Evolutionary conservation across 495 filamentous ascomycete genomes (phyloP).

Genomic region (Penicillium herquei): DNA sequence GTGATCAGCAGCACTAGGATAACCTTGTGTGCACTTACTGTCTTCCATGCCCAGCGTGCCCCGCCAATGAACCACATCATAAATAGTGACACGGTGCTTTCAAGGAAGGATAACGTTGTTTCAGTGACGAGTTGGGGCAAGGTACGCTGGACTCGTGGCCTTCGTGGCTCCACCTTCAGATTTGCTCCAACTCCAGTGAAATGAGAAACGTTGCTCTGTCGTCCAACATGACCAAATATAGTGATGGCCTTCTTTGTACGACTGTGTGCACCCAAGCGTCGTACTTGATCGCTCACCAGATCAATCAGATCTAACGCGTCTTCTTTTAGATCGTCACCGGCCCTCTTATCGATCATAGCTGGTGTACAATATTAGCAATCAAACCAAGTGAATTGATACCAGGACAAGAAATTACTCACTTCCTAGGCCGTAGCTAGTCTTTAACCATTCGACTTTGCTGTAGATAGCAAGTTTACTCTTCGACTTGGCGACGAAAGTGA

Average conservation of each 20-base stretch:
- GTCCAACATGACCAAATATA: slow-evolving; percentile 84
- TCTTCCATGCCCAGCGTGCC: slow-evolving; percentile 62
- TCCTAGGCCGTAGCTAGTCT: slow-evolving; percentile 61
- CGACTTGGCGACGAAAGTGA: slow-evolving; percentile 88
- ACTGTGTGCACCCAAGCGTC: slow-evolving; percentile 71
- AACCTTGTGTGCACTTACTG: slow-evolving; percentile 70
- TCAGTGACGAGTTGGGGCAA: slow-evolving; percentile 69
- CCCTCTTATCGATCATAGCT: slow-evolving; percentile 75
- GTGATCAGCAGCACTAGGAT: slow-evolving; percentile 65
- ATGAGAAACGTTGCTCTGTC: slow-evolving; percentile 63
- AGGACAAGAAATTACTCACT: slow-evolving; percentile 31
- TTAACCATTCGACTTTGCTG: slow-evolving; percentile 82
- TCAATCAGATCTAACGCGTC: slow-evolving; percentile 85
- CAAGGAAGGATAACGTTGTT: slow-evolving; percentile 61
- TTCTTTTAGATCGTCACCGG: slow-evolving; percentile 72
- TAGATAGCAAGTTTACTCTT: slow-evolving; percentile 90
- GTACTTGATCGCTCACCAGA: slow-evolving; percentile 82
- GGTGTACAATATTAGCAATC: slow-evolving; percentile 5
- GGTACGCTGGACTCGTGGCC: slow-evolving; percentile 64
- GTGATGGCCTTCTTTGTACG: slow-evolving; percentile 87
- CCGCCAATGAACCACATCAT: slow-evolving; percentile 70
- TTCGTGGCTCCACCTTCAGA: slow-evolving; percentile 39
- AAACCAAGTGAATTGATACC: background rate
- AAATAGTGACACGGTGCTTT: slow-evolving; percentile 68
- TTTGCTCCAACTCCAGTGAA: slow-evolving; percentile 51